Percentiles rank a stretch among this genome's conserved stretches.
Evolutionary conservation across 495 filamentous ascomycete species (phyloP).

Genomic region (Ascodesmis nigricans): DNA sequence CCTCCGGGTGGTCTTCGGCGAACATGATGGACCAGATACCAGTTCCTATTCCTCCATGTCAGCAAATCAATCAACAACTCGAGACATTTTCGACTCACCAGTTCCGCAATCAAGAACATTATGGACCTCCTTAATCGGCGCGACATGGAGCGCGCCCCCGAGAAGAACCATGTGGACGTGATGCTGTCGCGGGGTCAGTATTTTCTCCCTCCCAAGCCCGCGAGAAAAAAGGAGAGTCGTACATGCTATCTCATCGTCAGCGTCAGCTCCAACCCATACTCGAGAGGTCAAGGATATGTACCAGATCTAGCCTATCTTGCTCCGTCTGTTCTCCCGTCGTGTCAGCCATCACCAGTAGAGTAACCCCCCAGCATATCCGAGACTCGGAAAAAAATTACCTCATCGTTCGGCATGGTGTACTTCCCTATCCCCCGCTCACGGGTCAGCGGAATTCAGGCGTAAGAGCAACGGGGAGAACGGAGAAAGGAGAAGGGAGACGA

Average conservation of each 20-base stretch:
- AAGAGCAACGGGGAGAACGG: too few species aligned
- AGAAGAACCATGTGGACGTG: conserved; percentile 32
- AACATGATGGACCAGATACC: conserved; percentile 21
- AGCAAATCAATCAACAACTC: conserved; percentile 9
- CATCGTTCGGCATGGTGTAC: conserved; percentile 14
- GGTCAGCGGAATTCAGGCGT: too few species aligned
- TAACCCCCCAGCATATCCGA: neutral
- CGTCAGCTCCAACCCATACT: conserved; percentile 3
- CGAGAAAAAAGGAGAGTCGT: conserved; percentile 17
- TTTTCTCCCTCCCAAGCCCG: conserved; percentile 7
- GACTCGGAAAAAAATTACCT: too few species aligned
- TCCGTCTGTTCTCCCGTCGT: conserved; percentile 6
- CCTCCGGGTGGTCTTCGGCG: conserved; percentile 10
- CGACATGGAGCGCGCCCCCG: conserved; percentile 28
- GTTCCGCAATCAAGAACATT: conserved; percentile 8
- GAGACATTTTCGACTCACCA: conserved; percentile 8
- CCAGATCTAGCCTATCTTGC: conserved; percentile 17
- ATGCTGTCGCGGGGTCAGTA: too few species aligned
- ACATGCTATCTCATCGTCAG: conserved; percentile 16
- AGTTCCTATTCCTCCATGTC: conserved; percentile 23
- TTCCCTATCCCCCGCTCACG: too few species aligned
- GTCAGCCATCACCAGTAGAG: neutral
- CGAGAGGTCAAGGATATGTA: neutral
- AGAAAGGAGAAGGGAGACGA: too few species aligned
- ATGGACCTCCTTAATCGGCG: conserved; percentile 28